Base-by-base conservation (phyloP, 345 rosid species). In the Dipteronia dyeriana region DNA sequence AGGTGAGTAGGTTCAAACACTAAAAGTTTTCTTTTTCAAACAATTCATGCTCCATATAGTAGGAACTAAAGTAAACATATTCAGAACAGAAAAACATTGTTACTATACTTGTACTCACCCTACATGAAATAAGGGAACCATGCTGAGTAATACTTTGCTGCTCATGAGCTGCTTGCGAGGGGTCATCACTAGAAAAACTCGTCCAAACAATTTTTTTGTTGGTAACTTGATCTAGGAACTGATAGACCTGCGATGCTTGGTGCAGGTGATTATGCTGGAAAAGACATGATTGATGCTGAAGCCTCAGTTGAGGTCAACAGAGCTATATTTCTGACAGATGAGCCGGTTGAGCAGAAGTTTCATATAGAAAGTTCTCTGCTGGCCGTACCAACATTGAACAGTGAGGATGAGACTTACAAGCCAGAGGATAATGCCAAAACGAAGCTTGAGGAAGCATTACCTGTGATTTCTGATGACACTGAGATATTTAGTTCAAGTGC, bases 1-100 rank as follows among this genome's bases (percentile, higher is more conserved):
- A 47, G 47, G 85, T 82, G 17, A 79, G 85, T 66, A 22, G 29
- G 45, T 70, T 43, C 65, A 38, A 63, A 13, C 54, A 13, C 62
- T 43, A 39, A 19, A 29, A 22, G 16, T 23, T 12, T 47, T n/a
- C n/a, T n/a, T 41, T n/a, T 41, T 20, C 2, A 1, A 51, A 70
- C 43, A 70, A 23, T 51, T 26, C 20, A 26, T 7, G 73, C 39
- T 49, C 10, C 13, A 70, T 4, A 49, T 13, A 13, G 57, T 49
- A 45, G 41, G 12, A 47, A 29, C 54, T 49, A 23, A 45, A 51
- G 73, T 26, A 17, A 51, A 51, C 34, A 3, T 65, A 14, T 65
- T 65, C 20, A 31, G 20, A 65, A 31, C 38, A 26, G 11, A 65
- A 31, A 65, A 9, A 65, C 19, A 6, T 26, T 65, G 45, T 26